phyloP scores from a whole-genome alignment of 805 yeast species.

The Sungouiozyma intestinalis region DNA sequence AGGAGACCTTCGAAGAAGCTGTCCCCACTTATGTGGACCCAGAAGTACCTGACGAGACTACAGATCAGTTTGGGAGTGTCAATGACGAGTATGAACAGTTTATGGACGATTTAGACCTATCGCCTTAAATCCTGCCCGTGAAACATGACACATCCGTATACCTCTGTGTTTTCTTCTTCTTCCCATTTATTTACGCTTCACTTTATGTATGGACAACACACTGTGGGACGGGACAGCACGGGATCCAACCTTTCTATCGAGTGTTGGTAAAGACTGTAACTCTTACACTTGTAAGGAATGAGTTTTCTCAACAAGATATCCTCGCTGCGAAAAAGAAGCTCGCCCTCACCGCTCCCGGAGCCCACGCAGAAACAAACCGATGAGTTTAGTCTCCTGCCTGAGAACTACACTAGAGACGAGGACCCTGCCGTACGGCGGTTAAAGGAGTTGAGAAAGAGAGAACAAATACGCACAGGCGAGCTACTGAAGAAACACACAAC shows the following conservation, averaged over 20 bases:
- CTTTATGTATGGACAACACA: too few species aligned
- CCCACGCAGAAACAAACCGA: slow-evolving; percentile 2
- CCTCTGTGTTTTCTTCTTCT: too few species aligned
- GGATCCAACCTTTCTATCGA: too few species aligned
- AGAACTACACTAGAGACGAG: slow-evolving; percentile 27
- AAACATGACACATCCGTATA: background rate
- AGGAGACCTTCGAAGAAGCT: background rate
- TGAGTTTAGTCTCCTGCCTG: slow-evolving; percentile 17
- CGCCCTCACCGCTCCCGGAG: background rate
- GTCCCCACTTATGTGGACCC: too few species aligned
- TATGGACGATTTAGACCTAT: slow-evolving; percentile 16
- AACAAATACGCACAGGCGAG: slow-evolving; percentile 34
- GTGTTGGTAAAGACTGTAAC: too few species aligned
- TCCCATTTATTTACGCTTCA: too few species aligned
- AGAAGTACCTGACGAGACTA: too few species aligned
- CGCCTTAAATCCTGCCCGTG: background rate
- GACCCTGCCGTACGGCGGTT: slow-evolving; percentile 67
- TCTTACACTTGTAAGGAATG: too few species aligned
- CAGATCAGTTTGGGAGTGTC: slow-evolving; percentile 3
- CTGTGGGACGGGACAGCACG: too few species aligned
- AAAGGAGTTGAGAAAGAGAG: slow-evolving; percentile 55
- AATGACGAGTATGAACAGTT: slow-evolving; percentile 27
- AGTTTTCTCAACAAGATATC: slow-evolving; percentile 27
- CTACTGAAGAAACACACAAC: slow-evolving; percentile 24
- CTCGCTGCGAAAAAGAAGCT: slow-evolving; percentile 3